phyloP scores from a whole-genome alignment of 2,329 filamentous ascomycete genomes.

The Drechslerella stenobrocha region DNA sequence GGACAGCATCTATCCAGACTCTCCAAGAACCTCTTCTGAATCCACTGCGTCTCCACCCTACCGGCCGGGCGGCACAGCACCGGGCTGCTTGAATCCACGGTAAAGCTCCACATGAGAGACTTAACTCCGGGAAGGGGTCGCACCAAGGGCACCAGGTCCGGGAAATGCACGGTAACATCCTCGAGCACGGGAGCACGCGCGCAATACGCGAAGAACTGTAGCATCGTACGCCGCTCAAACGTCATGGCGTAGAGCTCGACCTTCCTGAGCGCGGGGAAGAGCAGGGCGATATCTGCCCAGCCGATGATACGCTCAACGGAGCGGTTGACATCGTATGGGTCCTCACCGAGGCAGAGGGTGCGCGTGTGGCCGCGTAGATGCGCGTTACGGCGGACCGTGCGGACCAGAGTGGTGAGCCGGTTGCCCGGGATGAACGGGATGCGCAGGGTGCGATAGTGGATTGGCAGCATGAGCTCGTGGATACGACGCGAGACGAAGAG shows the following conservation, averaged over 20 bases:
- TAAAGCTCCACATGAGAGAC: constrained; percentile 35
- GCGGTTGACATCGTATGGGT: constrained; percentile 18
- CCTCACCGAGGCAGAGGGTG: constrained; percentile 20
- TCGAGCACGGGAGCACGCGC: constrained; percentile 8
- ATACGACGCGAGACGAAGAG: constrained; percentile 35
- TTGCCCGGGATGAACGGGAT: constrained; percentile 28
- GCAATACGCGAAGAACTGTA: constrained; percentile 33
- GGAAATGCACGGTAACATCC: constrained; percentile 34
- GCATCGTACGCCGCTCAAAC: constrained; percentile 28
- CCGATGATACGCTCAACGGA: constrained; percentile 30
- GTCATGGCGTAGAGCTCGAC: constrained; percentile 36
- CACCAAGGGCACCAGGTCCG: constrained; percentile 35
- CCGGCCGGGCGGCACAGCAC: constrained; percentile 9
- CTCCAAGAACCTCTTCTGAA: constrained; percentile 19
- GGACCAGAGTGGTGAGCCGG: constrained; percentile 31
- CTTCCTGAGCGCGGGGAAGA: constrained; percentile 21
- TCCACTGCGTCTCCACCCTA: constrained; percentile 24
- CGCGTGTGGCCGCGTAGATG: constrained; percentile 5
- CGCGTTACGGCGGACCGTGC: constrained; percentile 16
- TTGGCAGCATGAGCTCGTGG: constrained; percentile 17
- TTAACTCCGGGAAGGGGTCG: constrained; percentile 20
- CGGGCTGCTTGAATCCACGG: constrained; percentile 4
- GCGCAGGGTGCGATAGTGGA: constrained; percentile 26
- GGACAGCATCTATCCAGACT: constrained; percentile 26
- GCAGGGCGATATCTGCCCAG: constrained; percentile 20